Percentiles rank a stretch among this genome's conserved stretches.
phyloP scores from a whole-genome alignment of 345 rosid genomes.

The Lepidium sativum region DNA sequence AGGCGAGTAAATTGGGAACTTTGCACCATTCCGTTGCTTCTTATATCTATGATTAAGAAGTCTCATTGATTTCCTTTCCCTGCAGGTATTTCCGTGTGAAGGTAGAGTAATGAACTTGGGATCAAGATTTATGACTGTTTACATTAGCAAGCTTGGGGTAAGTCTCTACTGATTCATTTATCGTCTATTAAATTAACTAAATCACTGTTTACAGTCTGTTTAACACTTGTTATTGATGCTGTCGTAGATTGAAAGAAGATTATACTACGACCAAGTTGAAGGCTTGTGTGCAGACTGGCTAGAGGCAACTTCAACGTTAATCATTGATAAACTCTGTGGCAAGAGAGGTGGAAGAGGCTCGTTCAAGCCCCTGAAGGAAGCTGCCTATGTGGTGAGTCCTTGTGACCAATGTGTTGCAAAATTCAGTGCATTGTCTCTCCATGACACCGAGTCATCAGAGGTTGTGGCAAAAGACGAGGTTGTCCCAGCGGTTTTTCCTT shows the following conservation, averaged over 20 bases:
- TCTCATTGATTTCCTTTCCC: background rate
- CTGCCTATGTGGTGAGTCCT: slow-evolving; percentile 49
- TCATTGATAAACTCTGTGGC: slow-evolving; percentile 40
- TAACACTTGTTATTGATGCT: background rate
- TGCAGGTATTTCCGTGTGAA: slow-evolving; percentile 64
- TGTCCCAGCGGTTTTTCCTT: slow-evolving; percentile 56
- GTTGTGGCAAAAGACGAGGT: slow-evolving; percentile 19
- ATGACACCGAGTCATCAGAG: slow-evolving; percentile 1
- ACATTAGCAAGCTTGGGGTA: slow-evolving; percentile 67
- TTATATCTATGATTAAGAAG: background rate
- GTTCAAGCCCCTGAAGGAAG: slow-evolving; percentile 44
- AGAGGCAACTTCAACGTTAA: slow-evolving; percentile 68
- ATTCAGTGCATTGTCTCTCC: slow-evolving; percentile 17
- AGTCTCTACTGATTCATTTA: slow-evolving; percentile 22
- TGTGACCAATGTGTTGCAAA: slow-evolving; percentile 30
- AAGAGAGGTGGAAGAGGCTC: slow-evolving; percentile 38
- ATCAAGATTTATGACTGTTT: slow-evolving; percentile 79
- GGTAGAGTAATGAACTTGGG: slow-evolving; percentile 85
- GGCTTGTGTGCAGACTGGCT: slow-evolving; percentile 74
- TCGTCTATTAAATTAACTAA: background rate
- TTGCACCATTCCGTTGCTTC: background rate
- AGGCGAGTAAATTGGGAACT: slow-evolving; percentile 34
- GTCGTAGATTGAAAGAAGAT: slow-evolving; percentile 68
- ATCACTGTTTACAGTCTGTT: background rate
- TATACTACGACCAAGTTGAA: slow-evolving; percentile 73